Base-by-base conservation (phyloP, 2,329 filamentous ascomycete species). In the Clarireedia homoeocarpa region DNA sequence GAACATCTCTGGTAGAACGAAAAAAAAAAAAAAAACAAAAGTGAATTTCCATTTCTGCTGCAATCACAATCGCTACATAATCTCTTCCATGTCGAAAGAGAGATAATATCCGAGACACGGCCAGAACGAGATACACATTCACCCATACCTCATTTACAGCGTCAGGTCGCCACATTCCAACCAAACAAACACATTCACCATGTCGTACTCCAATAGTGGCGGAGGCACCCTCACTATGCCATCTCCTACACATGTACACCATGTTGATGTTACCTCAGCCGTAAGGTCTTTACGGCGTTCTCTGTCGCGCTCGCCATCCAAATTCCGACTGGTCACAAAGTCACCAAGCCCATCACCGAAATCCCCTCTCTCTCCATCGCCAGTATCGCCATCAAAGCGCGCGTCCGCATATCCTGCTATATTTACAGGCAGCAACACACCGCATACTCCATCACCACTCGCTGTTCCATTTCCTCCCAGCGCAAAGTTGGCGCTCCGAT, bases 251-350 rank as follows among this genome's bases (percentile, higher is more conserved):
- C 85, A 89, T 66, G 83, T 84, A 59, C 88, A 89, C 70, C 86
- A 88, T 72, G 86, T 92, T 66, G 89, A 95, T 74, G 84, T 89
- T 62, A 86, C 88, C 59, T 84, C 88, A 51, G 86, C 88, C 58
- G 88, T 96, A 61, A 83, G 89, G 68, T 88, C 90, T 66, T 77
- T 96, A 57, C 82, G 91, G 62, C 88, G 90, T 64, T 96, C 92
- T 26, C 78, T 96, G 61, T 96, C 91, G 56, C 83, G 91, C 65
- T 96, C 92, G n/a, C 92, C 92, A 10, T 96, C 92, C 34, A 95
- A 94, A 71, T 92, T 94, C 70, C 79, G 82, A 56, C 75, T 95
- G 53, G 75, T 82, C 63, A 76, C 74, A 12, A 70, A 67, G 57
- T 67, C 68, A 30, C 65, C 68, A 23, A 69, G 63, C 56, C 63